These are phyloP conservation scores for Metarhizium guizhouense DNA, from an alignment of 2,329 filamentous ascomycete species.

Conservation along the genomic window DNA sequence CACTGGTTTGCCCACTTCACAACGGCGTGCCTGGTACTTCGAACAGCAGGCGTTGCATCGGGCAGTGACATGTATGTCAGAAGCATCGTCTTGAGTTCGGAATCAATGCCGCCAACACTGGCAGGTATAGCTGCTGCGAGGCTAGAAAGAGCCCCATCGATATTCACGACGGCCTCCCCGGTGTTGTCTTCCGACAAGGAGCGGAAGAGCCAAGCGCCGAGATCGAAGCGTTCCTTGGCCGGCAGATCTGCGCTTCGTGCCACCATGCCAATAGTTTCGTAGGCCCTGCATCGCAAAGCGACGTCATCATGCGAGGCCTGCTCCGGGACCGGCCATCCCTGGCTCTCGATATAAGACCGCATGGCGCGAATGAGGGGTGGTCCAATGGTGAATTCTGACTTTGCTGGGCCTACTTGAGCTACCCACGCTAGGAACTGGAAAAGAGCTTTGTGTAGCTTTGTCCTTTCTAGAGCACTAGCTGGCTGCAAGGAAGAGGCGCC, in stretches of 20 bases:
- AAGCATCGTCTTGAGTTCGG: conserved; percentile 43
- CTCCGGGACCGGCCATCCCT: conserved; percentile 71
- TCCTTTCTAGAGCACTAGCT: conserved; percentile 59
- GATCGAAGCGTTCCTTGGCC: conserved; percentile 41
- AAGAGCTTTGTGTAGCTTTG: conserved; percentile 71
- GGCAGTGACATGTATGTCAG: conserved; percentile 56
- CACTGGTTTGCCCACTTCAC: conserved; percentile 88
- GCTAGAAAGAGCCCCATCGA: conserved; percentile 80
- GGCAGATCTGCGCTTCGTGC: conserved; percentile 55
- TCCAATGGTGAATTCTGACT: conserved; percentile 56
- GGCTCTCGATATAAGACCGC: conserved; percentile 63
- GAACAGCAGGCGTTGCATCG: conserved; percentile 42
- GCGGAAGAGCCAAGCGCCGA: conserved; percentile 68
- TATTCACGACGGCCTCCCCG: conserved; percentile 70
- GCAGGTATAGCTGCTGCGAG: conserved; percentile 42
- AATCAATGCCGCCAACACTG: conserved; percentile 19
- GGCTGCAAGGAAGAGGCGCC: conserved; percentile 14
- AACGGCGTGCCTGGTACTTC: conserved; percentile 71
- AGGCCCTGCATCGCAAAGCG: conserved; percentile 67
- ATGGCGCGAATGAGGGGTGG: conserved; percentile 59
- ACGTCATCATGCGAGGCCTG: conserved; percentile 51
- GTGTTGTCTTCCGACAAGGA: conserved; percentile 74
- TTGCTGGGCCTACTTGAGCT: conserved; percentile 58
- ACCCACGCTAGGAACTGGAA: conserved; percentile 86
- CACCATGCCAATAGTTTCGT: conserved; percentile 82